Conservation (phyloP, 1,284 basidiomycete species). For the Cerioporus squamosus region DNA sequence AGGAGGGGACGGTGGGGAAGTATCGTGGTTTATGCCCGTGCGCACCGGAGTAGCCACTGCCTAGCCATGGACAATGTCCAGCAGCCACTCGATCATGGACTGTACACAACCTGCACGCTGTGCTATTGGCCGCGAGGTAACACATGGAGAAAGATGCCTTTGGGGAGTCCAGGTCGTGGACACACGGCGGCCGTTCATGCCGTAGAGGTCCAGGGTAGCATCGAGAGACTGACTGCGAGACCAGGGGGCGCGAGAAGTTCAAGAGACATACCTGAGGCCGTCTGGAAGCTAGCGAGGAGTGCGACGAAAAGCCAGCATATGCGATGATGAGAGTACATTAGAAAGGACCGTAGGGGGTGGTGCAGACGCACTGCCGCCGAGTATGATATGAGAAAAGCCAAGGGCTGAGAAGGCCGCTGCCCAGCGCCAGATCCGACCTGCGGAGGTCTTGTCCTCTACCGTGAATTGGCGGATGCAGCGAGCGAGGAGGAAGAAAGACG, state of each 20-base stretch:
- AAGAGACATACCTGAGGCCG: conserved; percentile 18
- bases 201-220: not conserved
- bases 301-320: conserved; percentile 21
- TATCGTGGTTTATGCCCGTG: too few species aligned
- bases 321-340: conserved; percentile 23
- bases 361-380: conserved; percentile 10
- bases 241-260: not conserved
- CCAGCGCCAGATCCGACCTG: conserved; percentile 27
- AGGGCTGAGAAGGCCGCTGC: conserved; percentile 20
- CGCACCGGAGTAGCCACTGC: too few species aligned
- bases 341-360: conserved; percentile 19
- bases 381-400: conserved; percentile 18
- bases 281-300: conserved; percentile 17
- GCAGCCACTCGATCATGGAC: too few species aligned
- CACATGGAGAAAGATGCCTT: not conserved
- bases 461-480: conserved; percentile 12
- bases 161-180: not conserved
- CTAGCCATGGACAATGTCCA: too few species aligned
- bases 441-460: conserved; percentile 21
- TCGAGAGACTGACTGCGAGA: not conserved
- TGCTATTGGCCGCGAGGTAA: too few species aligned
- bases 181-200: not conserved
- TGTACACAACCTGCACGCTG: too few species aligned
- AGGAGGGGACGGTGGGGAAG: too few species aligned
- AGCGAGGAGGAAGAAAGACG: conserved; percentile 8